phyloP scores from a whole-genome alignment of 129 eudicot species.

The Lonicera japonica region DNA sequence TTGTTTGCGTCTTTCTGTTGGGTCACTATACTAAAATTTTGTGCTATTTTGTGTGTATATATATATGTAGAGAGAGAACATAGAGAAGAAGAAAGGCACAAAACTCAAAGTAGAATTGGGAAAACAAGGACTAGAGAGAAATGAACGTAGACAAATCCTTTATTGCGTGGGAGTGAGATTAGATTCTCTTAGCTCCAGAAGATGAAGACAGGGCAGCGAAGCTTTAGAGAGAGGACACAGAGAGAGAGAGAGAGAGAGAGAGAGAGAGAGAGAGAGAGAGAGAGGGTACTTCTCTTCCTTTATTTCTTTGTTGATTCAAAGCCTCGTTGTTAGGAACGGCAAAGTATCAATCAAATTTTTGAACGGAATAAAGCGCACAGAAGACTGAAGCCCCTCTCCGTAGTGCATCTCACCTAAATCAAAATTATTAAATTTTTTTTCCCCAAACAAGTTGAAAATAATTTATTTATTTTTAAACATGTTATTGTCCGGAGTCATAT shows the following conservation, averaged over 20 bases:
- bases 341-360: conserved; percentile 50
- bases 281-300: conserved; percentile 17
- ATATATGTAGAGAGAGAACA: not conserved
- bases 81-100: conserved; percentile 8
- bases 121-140: conserved; percentile 31
- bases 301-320: not conserved
- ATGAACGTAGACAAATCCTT: conserved; percentile 16
- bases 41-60: conserved; percentile 6
- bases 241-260: conserved; percentile 15
- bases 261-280: conserved; percentile 28
- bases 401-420: no score
- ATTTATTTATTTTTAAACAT: no score
- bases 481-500: no score
- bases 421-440: no score
- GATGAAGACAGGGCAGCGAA: conserved; percentile 26
- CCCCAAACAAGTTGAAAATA: no score
- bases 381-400: not conserved
- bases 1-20: not conserved
- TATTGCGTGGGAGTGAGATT: conserved; percentile 35
- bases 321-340: conserved; percentile 48
- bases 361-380: conserved; percentile 72
- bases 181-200: conserved; percentile 30
- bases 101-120: conserved; percentile 17
- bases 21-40: conserved; percentile 8
- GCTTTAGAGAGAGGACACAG: conserved; percentile 18